phyloP scores from a whole-genome alignment of 208 protist species.

The Trypanosoma caninum region DNA sequence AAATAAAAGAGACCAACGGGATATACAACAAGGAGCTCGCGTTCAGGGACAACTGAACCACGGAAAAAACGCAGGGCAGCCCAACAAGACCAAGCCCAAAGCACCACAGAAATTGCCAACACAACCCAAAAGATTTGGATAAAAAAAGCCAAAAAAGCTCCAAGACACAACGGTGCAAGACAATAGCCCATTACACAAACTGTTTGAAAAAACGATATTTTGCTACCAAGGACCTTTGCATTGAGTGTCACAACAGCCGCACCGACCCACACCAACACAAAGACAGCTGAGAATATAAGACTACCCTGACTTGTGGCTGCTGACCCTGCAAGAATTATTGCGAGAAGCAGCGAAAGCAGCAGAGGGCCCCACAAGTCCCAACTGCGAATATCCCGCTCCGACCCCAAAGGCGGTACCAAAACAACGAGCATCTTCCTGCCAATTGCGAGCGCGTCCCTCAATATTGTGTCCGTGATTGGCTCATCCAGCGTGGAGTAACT shows the following conservation, averaged over 20 bases:
- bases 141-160: slow-evolving; percentile 38
- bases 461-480: slow-evolving; percentile 51
- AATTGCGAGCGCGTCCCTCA: slow-evolving; percentile 68
- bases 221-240: slow-evolving; percentile 87
- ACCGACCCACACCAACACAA: slow-evolving; percentile 89
- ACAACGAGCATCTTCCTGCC: slow-evolving; percentile 69
- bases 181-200: slow-evolving; percentile 95
- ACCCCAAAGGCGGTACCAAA: slow-evolving; percentile 43
- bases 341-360: slow-evolving; percentile 84
- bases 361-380: slow-evolving; percentile 95
- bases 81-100: slow-evolving; percentile 83
- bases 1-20: slow-evolving; percentile 92
- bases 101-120: slow-evolving; percentile 41
- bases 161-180: slow-evolving; percentile 77
- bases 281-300: slow-evolving; percentile 85
- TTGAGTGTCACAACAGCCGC: slow-evolving; percentile 89
- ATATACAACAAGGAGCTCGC: slow-evolving; percentile 83
- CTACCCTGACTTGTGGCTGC: slow-evolving; percentile 36
- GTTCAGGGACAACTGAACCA: slow-evolving; percentile 38
- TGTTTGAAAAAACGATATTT: slow-evolving; percentile 92
- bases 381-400: slow-evolving; percentile 49
- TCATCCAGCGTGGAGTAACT: slow-evolving; percentile 63
- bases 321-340: slow-evolving; percentile 50
- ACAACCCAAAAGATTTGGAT: slow-evolving; percentile 39
- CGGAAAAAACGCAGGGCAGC: slow-evolving; percentile 91